Evolutionary conservation across 768 basidiomycete genomes (phyloP), one percentile per base, ranked within the genome.

Genomic region (Fomitopsis pulvina): DNA sequence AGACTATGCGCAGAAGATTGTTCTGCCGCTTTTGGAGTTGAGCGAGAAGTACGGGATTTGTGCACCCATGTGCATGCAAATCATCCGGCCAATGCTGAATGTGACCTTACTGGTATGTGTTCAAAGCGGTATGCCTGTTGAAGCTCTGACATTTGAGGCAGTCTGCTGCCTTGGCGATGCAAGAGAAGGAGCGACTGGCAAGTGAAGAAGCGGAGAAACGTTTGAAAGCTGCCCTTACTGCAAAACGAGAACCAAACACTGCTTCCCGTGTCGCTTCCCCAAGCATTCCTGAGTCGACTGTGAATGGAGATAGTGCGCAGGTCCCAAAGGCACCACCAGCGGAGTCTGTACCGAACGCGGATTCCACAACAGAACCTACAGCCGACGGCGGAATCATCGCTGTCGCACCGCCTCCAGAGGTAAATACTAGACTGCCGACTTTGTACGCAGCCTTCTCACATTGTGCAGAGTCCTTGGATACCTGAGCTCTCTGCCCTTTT

Each of bases 61-160:
- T 51, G 81, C 87, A 30, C 80, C 88, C 11, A 84, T 96, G 49
- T 91, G 92, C 47, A 96, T 98, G 89, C 92, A 94, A 62, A 85
- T 98, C 50, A 78, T 91, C 32, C 81, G 96, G 14, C 93, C 95
- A 12, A 83, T 87, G 47, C 71, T 89, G 39, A 80, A 87, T 54
- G 69, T 70, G 8, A 68, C 74, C 25, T 68, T 89, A 41, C 66
- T 87, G 58, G 85, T 85, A 62, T 50, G 76, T 69, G 1, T 41
- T 38, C 11, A 14, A 30, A 7, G 8, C 8, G 14, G 14, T 3
- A 28, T 26, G 1, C 6, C 9, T 20, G 11, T 22, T 21, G 18
- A 14, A 3, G 7, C 24, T 12, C 24, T 20, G 27, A 22, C 11
- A 46, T 5, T 16, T 0, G 4, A 9, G 12, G 20, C 10, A 87